A percentile compares a stretch with the other conserved stretches of the same genome.
These are phyloP conservation scores for Mycena crocata DNA, from an alignment of 768 basidiomycete species.

Conservation along the genomic window DNA sequence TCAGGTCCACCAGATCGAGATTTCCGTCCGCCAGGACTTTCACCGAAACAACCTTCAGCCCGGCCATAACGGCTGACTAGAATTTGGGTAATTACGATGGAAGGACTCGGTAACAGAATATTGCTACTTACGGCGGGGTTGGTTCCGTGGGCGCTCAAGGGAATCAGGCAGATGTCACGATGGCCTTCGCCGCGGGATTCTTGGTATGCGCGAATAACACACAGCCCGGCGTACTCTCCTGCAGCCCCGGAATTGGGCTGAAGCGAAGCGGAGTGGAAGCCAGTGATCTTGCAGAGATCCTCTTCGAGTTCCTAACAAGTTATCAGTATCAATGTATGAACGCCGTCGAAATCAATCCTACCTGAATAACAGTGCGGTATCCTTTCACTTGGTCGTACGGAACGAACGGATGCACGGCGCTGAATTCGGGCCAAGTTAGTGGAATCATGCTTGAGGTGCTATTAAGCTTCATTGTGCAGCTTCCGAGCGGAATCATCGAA, in stretches of 20 bases:
- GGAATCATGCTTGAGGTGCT: conserved; percentile 98
- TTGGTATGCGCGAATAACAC: conserved; percentile 94
- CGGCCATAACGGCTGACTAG: conserved; percentile 96
- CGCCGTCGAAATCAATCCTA: conserved; percentile 37
- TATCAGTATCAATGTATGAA: background rate
- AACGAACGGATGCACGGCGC: conserved; percentile 91
- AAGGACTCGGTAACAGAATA: background rate
- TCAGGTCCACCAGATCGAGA: conserved; percentile 88
- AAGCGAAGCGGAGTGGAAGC: conserved; percentile 95
- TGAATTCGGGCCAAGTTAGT: conserved; percentile 94
- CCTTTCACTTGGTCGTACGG: conserved; percentile 91
- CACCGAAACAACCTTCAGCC: conserved; percentile 95
- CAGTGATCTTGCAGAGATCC: conserved; percentile 94
- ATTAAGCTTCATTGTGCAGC: conserved; percentile 99
- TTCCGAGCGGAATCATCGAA: conserved; percentile 95
- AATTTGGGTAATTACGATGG: conserved; percentile 31
- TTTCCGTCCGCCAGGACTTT: conserved; percentile 90
- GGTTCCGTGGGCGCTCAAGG: conserved; percentile 96
- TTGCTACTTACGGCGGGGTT: conserved; percentile 87
- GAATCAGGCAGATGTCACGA: conserved; percentile 93
- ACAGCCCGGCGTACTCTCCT: conserved; percentile 97
- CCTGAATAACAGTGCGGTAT: conserved; percentile 85
- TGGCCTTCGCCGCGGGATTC: conserved; percentile 87
- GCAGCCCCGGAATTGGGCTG: conserved; percentile 99
- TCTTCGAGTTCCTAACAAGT: conserved; percentile 83